Evolutionary conservation across 1,139 yeast species (phyloP).

Genomic region (Lodderomyces orthopsilosis): DNA sequence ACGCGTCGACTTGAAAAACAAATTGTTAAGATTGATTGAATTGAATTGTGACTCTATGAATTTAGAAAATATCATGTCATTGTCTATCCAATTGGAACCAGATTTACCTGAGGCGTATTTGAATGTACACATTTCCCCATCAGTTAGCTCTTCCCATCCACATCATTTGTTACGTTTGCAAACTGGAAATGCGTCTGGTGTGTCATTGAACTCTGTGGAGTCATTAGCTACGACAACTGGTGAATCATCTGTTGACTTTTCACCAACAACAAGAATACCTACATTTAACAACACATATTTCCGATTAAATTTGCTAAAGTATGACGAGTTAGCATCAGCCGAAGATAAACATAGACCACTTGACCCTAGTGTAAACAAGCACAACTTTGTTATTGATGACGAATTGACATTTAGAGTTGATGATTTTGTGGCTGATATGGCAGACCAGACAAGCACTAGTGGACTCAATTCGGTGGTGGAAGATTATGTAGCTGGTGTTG

Average conservation of each 20-base stretch:
- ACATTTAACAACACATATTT: constrained; percentile 38
- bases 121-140: constrained; percentile 5
- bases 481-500: constrained; percentile 23
- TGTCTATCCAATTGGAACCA: constrained; percentile 39
- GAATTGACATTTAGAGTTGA: constrained; percentile 40
- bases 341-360: constrained; percentile 17
- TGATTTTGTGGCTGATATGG: constrained; percentile 31
- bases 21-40: constrained; percentile 32
- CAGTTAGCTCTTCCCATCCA: constrained; percentile 5
- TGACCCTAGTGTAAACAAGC: constrained; percentile 21
- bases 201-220: constrained; percentile 29
- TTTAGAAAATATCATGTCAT: constrained; percentile 38
- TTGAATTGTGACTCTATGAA: constrained; percentile 39
- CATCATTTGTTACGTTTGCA: constrained; percentile 5
- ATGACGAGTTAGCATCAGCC: constrained; percentile 30
- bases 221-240: constrained; percentile 15
- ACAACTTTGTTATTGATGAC: constrained; percentile 30
- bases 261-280: constrained; percentile 30
- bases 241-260: constrained; percentile 7
- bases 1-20: constrained; percentile 19
- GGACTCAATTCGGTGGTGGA: constrained; percentile 16
- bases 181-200: constrained; percentile 10
- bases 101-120: constrained; percentile 42
- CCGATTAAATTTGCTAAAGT: constrained; percentile 33
- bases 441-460: background rate